Percentiles rank a stretch among this genome's conserved stretches.
phyloP scores from a whole-genome alignment of 176 grass and related monocot species.

The Triticum turgidum region DNA sequence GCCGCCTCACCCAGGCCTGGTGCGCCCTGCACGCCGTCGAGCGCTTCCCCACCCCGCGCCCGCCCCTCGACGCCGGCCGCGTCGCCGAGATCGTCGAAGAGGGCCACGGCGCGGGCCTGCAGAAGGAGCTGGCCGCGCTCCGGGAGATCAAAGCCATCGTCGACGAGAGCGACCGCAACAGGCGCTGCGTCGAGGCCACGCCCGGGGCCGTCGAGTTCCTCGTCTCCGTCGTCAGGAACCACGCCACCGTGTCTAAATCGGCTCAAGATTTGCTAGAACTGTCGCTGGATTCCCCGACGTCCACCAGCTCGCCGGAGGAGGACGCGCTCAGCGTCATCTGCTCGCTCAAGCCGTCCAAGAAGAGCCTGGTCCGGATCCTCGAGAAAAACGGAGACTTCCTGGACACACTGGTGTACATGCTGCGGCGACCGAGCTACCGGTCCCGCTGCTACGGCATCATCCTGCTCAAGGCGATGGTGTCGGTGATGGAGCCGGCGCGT shows the following conservation, averaged over 20 bases:
- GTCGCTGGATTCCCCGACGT: conserved; percentile 23
- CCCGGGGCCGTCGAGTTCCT: conserved; percentile 45
- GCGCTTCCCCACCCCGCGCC: conserved; percentile 64
- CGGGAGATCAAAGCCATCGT: conserved; percentile 49
- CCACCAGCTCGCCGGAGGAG: conserved; percentile 39
- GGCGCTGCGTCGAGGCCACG: conserved; percentile 42
- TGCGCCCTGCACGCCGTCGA: conserved; percentile 63
- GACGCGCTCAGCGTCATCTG: conserved; percentile 51
- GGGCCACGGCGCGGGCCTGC: background rate
- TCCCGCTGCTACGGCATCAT: conserved; percentile 46
- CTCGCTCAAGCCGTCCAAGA: conserved; percentile 54
- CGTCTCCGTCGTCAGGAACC: conserved; percentile 19
- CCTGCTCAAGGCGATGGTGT: conserved; percentile 42
- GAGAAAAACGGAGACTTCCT: conserved; percentile 27
- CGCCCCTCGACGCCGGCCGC: conserved; percentile 39
- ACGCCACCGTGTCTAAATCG: background rate
- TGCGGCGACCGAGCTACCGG: conserved; percentile 59
- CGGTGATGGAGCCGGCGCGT: conserved; percentile 25
- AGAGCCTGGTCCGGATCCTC: conserved; percentile 26
- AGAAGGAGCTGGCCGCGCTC: conserved; percentile 24
- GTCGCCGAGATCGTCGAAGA: conserved; percentile 49
- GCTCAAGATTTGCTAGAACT: background rate
- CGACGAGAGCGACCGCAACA: conserved; percentile 64
- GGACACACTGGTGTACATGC: conserved; percentile 27
- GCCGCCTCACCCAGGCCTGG: conserved; percentile 86